Percentiles rank a stretch among this genome's conserved stretches.
Evolutionary conservation across 2,329 filamentous ascomycete genomes (phyloP).

Genomic region (Cercospora sesami): DNA sequence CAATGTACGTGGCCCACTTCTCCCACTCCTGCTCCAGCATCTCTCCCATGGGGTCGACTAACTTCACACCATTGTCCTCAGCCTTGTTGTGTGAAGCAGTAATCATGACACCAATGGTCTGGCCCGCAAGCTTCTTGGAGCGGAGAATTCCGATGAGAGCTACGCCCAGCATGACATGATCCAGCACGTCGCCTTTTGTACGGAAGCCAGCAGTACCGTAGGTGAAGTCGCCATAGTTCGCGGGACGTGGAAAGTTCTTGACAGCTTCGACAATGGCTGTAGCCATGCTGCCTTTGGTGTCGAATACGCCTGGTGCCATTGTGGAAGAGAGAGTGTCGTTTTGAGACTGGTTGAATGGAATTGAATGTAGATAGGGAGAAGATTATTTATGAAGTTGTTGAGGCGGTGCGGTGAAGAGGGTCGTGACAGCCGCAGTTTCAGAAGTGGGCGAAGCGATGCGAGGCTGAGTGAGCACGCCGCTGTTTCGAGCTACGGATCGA

Average conservation of each 20-base stretch:
- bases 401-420: background rate
- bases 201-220: constrained; percentile 67
- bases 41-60: constrained; percentile 96
- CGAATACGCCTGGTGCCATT: constrained; percentile 24
- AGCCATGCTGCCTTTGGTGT: constrained; percentile 18
- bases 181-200: constrained; percentile 76
- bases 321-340: background rate
- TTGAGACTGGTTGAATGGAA: background rate
- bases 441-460: background rate
- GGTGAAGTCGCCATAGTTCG: constrained; percentile 45
- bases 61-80: constrained; percentile 87
- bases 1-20: constrained; percentile 78
- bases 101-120: constrained; percentile 95
- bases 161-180: constrained; percentile 89
- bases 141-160: constrained; percentile 85
- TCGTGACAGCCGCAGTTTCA: constrained; percentile 7
- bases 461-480: background rate
- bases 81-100: constrained; percentile 92
- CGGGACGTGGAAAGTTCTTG: constrained; percentile 38
- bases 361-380: background rate
- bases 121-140: constrained; percentile 83
- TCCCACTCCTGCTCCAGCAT: constrained; percentile 97
- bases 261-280: constrained; percentile 37
- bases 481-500: background rate
- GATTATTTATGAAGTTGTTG: background rate